Conservation (phyloP, 2,329 filamentous ascomycete species). For the Penicillium sp. region DNA sequence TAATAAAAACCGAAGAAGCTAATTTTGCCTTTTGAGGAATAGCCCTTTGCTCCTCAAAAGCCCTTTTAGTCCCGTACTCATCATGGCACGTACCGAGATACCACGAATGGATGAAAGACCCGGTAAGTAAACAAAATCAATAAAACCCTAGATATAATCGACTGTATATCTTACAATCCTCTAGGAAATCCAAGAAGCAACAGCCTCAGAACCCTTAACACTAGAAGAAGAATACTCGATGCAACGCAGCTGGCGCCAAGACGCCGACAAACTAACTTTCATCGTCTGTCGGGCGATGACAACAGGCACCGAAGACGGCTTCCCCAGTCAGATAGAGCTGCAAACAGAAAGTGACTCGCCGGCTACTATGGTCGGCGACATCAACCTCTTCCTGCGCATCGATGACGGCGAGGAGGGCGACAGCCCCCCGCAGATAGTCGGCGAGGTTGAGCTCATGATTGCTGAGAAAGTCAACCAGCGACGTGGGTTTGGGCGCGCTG, state of each 20-base stretch:
- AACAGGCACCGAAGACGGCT: neutral
- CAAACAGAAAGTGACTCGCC: constrained; percentile 53
- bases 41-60: constrained; percentile 66
- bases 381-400: constrained; percentile 74
- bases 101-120: constrained; percentile 88
- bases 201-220: constrained; percentile 80
- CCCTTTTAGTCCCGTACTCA: constrained; percentile 82
- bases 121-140: constrained; percentile 42
- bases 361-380: constrained; percentile 65
- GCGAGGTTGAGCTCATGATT: constrained; percentile 87
- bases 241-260: constrained; percentile 80
- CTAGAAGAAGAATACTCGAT: constrained; percentile 84
- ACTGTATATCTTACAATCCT: neutral
- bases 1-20: neutral
- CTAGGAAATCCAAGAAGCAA: constrained; percentile 71
- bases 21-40: neutral
- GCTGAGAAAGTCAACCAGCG: constrained; percentile 59
- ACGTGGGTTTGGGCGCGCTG: constrained; percentile 62
- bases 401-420: constrained; percentile 51
- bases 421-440: constrained; percentile 47
- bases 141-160: neutral
- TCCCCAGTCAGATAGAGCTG: neutral
- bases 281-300: constrained; percentile 66
- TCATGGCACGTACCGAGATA: constrained; percentile 77
- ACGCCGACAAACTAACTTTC: constrained; percentile 86